Base-by-base conservation (phyloP, 2,329 filamentous ascomycete species). In the Aspergillus chevalieri region DNA sequence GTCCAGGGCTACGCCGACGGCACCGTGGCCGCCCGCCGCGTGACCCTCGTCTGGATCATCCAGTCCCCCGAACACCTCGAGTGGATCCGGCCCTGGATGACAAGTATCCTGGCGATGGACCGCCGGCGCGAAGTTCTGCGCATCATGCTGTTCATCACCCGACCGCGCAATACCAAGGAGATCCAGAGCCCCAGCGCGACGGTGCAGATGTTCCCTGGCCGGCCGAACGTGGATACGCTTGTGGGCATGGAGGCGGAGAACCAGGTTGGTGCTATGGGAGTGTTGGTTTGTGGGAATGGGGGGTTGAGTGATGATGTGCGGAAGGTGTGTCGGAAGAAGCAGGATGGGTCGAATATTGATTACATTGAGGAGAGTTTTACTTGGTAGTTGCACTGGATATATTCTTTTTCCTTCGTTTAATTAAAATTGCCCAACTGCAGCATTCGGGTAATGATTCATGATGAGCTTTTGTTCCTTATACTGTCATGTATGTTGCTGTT, bases 31-130 rank as follows among this genome's bases (percentile, higher is more conserved):
- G 89, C 89, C 3, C 85, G 90, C 46, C 83, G 85, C 38, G 74
- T 97, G 43, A 88, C 86, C 1, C 82, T 97, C 6, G 82, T 96
- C 52, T 97, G 93, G 93, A 85, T 95, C 63, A 87, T 97, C 56
- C 89, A 93, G 53, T 89, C 90, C 48, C 86, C 87, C 34, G 86
- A 95, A 62, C 85, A 92, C 49, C 80, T 97, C 6, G 89, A 95
- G 68, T 97, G 93, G 92, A 87, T 95, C 51, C 83, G 89, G 6
- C 88, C 89, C 4, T 97, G 88, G 85, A 85, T 86, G 82, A 85
- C 81, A 14, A 75, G 76, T 57, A 85, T 97, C 47, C 78, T 97
- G 28, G 79, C 80, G 49, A 85, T 96, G 78, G 86, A 89, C 10
- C 81, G 84, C 58, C 85, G 91, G 47, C 83, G 87, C 51, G 89